Percentiles rank a stretch among this genome's conserved stretches.
Evolutionary conservation across 2,329 filamentous ascomycete genomes (phyloP).

Genomic region (Cordyceps farinosa): DNA sequence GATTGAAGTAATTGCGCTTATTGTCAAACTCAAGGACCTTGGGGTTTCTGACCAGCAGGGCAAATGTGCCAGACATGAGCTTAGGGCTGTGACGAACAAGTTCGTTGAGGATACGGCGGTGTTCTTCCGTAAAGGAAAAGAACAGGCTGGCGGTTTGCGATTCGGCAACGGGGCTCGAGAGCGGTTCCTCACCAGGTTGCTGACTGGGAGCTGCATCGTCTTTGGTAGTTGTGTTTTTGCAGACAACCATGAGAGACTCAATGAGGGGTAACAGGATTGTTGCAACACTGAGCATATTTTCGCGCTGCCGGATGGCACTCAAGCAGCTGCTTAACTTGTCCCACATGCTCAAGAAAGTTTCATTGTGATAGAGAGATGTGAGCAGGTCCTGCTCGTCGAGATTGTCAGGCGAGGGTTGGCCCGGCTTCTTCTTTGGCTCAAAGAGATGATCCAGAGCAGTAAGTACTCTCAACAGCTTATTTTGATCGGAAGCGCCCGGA

Average conservation of each 20-base stretch:
- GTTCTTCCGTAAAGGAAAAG: constrained; percentile 96
- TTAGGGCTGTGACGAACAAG: constrained; percentile 95
- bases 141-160: constrained; percentile 83
- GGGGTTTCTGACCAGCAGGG: constrained; percentile 92
- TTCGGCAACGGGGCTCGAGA: constrained; percentile 73
- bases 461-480: constrained; percentile 86
- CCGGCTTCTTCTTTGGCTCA: constrained; percentile 69
- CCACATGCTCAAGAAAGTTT: constrained; percentile 89
- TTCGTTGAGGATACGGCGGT: constrained; percentile 96
- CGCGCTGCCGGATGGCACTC: constrained; percentile 80
- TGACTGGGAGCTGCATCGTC: constrained; percentile 55
- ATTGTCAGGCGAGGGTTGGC: constrained; percentile 47
- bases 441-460: constrained; percentile 96
- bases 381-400: constrained; percentile 71
- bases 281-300: constrained; percentile 95
- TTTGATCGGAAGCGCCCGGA: constrained; percentile 91
- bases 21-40: constrained; percentile 99
- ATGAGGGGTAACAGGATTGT: constrained; percentile 93
- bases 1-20: constrained; percentile 98
- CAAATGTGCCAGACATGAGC: constrained; percentile 97
- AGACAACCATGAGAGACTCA: constrained; percentile 97
- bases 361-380: constrained; percentile 82
- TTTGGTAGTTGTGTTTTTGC: constrained; percentile 89
- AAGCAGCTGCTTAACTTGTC: constrained; percentile 86
- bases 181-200: constrained; percentile 61